Evolutionary conservation across 371 early-diverging fungal genomes (phyloP), one percentile per base, ranked within the genome.

Genomic region (Amoeboaphelidium protococcarum): DNA sequence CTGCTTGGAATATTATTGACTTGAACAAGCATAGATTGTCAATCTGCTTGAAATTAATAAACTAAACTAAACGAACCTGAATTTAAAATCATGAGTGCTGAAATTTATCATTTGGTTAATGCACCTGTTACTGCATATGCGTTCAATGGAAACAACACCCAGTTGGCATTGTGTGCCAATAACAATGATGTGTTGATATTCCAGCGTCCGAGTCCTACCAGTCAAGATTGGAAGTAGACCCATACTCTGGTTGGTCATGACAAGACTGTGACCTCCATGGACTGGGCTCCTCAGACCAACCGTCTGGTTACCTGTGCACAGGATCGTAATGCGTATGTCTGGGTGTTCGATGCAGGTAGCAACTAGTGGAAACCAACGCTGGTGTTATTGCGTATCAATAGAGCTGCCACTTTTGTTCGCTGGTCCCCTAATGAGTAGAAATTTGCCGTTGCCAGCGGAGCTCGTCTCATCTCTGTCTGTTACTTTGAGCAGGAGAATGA

Each of bases 361-460:
- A 13, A 40, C 31, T 56, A 62, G 19, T 95, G 94, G 94, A 81
- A 81, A 59, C 92, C 88, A 25, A 83, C 80, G 24, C 68, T 94
- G 37, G 96, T 95, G 20, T 71, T 88, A 26, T 63, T 95, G 48
- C 80, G 92, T 49, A 80, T 94, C 61, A 83, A 89, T 69, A 79
- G 94, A 41, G 92, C 92, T 20, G 96, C 96, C 0, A 94, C 92
- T 13, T 76, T 65, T 65, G 90, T 83, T 19, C 70, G 77, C 27
- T 95, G 96, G 96, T 80, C 80, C n/a, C 94, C 92, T 44, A 67
- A 64, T 44, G 94, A 90, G 65, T 74, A 86, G 66, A 95, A 95
- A 72, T 95, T 95, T 70, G 96, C 96, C 2, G 94, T 91, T 2
- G 91, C 81, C 21, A 80, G 82, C 46, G 90, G 91, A 42, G 77